These are phyloP conservation scores for Epichloe gansuensis DNA, from an alignment of 2,329 filamentous ascomycete species.

Conservation along the genomic window DNA sequence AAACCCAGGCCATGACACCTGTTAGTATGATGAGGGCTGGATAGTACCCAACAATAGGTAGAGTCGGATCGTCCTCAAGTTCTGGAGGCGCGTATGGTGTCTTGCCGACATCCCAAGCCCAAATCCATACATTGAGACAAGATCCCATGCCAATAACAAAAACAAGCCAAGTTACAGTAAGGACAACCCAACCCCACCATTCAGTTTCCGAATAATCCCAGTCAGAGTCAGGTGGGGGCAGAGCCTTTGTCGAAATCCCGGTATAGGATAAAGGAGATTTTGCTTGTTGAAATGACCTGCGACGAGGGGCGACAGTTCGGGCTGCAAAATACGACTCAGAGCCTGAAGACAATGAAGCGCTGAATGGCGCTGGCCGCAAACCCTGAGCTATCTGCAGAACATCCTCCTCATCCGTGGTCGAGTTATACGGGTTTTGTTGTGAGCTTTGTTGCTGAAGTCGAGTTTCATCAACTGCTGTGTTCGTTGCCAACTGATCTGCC, in stretches of 20 bases:
- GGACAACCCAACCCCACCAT: slow-evolving; percentile 94
- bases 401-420: slow-evolving; percentile 75
- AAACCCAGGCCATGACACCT: slow-evolving; percentile 95
- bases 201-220: slow-evolving; percentile 94
- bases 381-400: slow-evolving; percentile 48
- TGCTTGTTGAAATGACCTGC: slow-evolving; percentile 37
- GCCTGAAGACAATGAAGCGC: slow-evolving; percentile 37
- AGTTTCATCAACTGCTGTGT: slow-evolving; percentile 4
- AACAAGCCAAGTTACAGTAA: slow-evolving; percentile 84
- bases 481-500: slow-evolving; percentile 10
- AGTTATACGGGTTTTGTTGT: slow-evolving; percentile 31
- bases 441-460: slow-evolving; percentile 11
- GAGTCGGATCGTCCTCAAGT: slow-evolving; percentile 82
- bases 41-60: slow-evolving; percentile 96
- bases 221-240: slow-evolving; percentile 38
- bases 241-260: slow-evolving; percentile 35
- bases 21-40: slow-evolving; percentile 87
- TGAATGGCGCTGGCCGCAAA: slow-evolving; percentile 29
- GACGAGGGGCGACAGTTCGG: slow-evolving; percentile 28
- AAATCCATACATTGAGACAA: slow-evolving; percentile 89
- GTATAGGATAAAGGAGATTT: slow-evolving; percentile 49
- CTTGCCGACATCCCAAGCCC: slow-evolving; percentile 97
- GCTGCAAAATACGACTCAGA: slow-evolving; percentile 50
- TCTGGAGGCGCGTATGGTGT: slow-evolving; percentile 93
- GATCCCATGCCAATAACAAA: slow-evolving; percentile 96